Percentiles rank a stretch among this genome's conserved stretches.
phyloP scores from a whole-genome alignment of 1,284 basidiomycete genomes.

The Tremellales sp. region DNA sequence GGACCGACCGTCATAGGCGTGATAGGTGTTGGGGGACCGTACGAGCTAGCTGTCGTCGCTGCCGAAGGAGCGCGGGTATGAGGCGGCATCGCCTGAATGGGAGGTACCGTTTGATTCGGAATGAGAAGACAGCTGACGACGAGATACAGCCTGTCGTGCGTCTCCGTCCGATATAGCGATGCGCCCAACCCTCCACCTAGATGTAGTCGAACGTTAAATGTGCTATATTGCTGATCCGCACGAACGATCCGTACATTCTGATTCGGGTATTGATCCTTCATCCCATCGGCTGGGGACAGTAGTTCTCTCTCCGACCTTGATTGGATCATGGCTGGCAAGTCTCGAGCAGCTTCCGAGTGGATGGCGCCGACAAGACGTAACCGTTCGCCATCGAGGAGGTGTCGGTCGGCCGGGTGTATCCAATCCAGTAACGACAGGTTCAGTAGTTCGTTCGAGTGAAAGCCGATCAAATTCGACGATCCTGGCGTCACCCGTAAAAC shows the following conservation, averaged over 20 bases:
- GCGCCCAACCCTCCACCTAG: slow-evolving; percentile 42
- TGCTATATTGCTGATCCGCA: slow-evolving; percentile 22
- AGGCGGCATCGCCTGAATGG: neutral
- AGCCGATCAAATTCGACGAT: slow-evolving; percentile 32
- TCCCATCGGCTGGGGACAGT: slow-evolving; percentile 38
- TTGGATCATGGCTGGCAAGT: slow-evolving; percentile 16
- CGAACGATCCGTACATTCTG: slow-evolving; percentile 36
- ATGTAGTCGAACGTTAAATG: slow-evolving; percentile 42
- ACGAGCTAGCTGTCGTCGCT: neutral
- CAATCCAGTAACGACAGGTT: slow-evolving; percentile 36
- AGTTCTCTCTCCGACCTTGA: slow-evolving; percentile 30
- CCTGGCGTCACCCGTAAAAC: slow-evolving; percentile 31
- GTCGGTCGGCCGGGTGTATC: slow-evolving; percentile 35
- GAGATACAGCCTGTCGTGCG: slow-evolving; percentile 31
- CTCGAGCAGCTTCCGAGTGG: neutral
- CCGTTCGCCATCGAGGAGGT: slow-evolving; percentile 28
- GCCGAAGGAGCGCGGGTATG: neutral
- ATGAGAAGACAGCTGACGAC: slow-evolving; percentile 39
- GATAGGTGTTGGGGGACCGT: slow-evolving; percentile 19
- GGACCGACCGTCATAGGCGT: slow-evolving; percentile 12
- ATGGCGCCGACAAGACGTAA: slow-evolving; percentile 11
- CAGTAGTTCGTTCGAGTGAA: slow-evolving; percentile 38
- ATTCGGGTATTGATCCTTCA: slow-evolving; percentile 43
- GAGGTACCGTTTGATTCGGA: slow-evolving; percentile 3
- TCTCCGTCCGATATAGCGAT: slow-evolving; percentile 32